phyloP scores from a whole-genome alignment of 768 basidiomycete species.

The Tephrocybe sp. region DNA sequence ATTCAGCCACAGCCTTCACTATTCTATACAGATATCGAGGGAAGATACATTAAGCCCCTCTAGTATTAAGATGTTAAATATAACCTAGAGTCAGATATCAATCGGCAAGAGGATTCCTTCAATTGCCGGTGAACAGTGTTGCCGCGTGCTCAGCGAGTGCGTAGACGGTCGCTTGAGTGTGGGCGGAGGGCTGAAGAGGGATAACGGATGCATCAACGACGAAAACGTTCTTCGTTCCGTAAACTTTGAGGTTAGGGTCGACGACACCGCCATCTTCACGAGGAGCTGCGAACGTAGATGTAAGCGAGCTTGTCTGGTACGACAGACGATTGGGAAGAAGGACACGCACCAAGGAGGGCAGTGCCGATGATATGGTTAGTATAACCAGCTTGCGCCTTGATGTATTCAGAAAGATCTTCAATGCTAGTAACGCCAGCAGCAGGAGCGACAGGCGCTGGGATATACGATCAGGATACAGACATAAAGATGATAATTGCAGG shows the following conservation, averaged over 20 bases:
- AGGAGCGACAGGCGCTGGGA: background rate
- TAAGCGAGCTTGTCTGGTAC: background rate
- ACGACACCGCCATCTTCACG: background rate
- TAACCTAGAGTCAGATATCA: too few relatives aligned
- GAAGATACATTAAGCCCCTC: too few relatives aligned
- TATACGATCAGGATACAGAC: background rate
- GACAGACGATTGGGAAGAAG: background rate
- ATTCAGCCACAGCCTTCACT: too few relatives aligned
- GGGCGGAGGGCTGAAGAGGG: background rate
- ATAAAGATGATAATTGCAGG: background rate
- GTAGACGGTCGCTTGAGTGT: background rate
- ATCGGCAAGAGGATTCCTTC: too few relatives aligned
- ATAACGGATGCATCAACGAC: background rate
- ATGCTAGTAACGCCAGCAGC: background rate
- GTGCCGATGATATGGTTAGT: slow-evolving; percentile 1
- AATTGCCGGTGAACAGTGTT: background rate
- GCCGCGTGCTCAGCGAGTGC: background rate
- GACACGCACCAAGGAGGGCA: background rate
- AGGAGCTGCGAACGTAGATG: background rate
- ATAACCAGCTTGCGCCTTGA: background rate
- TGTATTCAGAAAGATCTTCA: background rate
- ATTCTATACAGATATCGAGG: too few relatives aligned
- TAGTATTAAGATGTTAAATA: too few relatives aligned
- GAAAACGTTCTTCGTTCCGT: background rate
- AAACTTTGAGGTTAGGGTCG: background rate